These are phyloP conservation scores for Fraxinus quadrangulata DNA, from an alignment of 257 asterid genomes.

Conservation along the genomic window DNA sequence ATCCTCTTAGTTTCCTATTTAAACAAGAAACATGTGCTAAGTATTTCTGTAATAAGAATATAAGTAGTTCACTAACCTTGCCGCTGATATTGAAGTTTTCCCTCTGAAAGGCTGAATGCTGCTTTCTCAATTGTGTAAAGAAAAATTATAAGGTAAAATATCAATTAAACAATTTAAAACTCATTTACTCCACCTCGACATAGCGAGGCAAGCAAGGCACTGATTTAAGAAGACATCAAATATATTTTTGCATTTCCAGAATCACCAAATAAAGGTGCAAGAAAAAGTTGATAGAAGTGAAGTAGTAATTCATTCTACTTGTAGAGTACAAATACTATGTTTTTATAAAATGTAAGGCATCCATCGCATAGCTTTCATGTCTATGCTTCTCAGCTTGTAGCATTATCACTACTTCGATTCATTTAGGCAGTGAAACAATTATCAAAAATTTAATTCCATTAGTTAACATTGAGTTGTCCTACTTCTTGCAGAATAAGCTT, in stretches of 20 bases:
- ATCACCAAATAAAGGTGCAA: not conserved
- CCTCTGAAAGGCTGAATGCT: not conserved
- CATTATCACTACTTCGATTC: conserved; percentile 36
- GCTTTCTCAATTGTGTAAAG: not conserved
- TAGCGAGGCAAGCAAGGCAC: no score
- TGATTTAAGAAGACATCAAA: conserved; percentile 4
- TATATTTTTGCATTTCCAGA: not conserved
- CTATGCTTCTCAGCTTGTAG: conserved; percentile 20
- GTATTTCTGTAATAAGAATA: not conserved
- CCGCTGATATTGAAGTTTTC: not conserved
- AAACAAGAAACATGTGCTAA: not conserved
- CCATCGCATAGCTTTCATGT: not conserved
- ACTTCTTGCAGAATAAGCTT: conserved; percentile 65
- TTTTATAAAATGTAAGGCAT: not conserved
- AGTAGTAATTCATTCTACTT: not conserved
- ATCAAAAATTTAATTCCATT: conserved; percentile 31
- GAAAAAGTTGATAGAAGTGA: not conserved
- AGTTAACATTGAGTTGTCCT: conserved; percentile 31
- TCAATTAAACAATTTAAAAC: no score
- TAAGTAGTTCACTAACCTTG: not conserved
- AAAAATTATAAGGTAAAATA: no score
- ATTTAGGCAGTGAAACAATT: conserved; percentile 52
- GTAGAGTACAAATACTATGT: not conserved
- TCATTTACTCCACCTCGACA: no score
- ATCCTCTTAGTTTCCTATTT: no score